Evolutionary conservation across 352 stramenopile species (phyloP), one percentile per base, ranked within the genome.

Genomic region (Pythium volutum): DNA sequence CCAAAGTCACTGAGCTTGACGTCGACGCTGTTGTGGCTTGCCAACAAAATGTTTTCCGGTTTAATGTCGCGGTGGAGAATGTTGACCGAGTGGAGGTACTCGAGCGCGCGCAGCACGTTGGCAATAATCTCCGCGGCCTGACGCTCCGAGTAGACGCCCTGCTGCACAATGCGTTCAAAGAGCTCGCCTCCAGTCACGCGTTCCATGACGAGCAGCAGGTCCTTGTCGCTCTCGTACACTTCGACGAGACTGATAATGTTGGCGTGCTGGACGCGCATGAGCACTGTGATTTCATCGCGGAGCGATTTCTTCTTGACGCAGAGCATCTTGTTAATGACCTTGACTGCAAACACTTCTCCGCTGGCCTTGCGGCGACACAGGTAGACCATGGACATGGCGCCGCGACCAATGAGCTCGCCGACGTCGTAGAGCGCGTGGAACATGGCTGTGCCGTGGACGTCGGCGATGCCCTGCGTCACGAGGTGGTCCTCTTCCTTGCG

Each of bases 371-470:
- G 68, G 36, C 84, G 78, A 55, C 86, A 95, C 42, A 91, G 70
- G 43, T 93, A 93, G 41, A 95, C 86, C 67, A 93, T 83, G 47
- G 86, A 95, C 62, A 93, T 86, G 51, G 82, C 84, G 16, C 86
- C 86, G 23, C 76, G 75, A 29, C 86, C 86, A 46, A 95, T 93
- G 52, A 95, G 67, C 36, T 93, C 82, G 54, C 87, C 87, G 41
- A 95, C 83, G 59, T 95, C 84, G 64, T 93, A 94, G n/a, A 91
- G 75, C 50, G 86, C 87, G 70, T 94, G 84, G 72, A 95, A 95
- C 84, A 94, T 94, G 53, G 76, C 82, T 41, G 87, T 72, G 39
- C 80, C 74, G 60, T 93, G 82, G 22, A 93, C 84, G 48, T 93
- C 84, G 20, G 86, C 77, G 55, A 93, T 80, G 48, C 86, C 84